Conservation (phyloP, 148 eudicot species). For the Heliamphora exappendiculata region DNA sequence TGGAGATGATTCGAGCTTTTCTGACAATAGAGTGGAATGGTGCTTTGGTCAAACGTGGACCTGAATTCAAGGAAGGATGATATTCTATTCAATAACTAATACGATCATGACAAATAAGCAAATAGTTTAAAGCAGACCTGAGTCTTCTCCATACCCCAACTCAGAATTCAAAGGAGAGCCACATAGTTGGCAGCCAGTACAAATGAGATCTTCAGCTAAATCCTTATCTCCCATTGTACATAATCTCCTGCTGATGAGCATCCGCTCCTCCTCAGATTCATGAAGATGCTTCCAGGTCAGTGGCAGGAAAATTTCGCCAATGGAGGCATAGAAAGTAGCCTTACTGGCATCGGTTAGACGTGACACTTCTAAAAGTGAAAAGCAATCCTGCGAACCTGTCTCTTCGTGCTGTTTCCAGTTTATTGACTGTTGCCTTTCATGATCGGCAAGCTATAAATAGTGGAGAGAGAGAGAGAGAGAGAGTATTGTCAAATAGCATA, state of each 20-base stretch:
- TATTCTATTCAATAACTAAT: not conserved
- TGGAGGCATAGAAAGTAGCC: conserved; percentile 55
- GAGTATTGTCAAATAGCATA: not conserved
- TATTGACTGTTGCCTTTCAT: conserved; percentile 26
- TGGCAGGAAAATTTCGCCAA: conserved; percentile 65
- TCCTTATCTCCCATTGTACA: conserved; percentile 18
- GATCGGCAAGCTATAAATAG: conserved; percentile 10
- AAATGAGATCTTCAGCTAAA: conserved; percentile 64
- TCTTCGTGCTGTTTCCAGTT: conserved; percentile 73
- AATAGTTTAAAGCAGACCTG: conserved; percentile 7
- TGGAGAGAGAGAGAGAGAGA: not conserved
- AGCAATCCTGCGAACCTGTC: conserved; percentile 30
- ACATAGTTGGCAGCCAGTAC: conserved; percentile 68
- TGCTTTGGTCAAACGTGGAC: conserved; percentile 25
- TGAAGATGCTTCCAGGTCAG: conserved; percentile 24
- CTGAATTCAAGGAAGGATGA: conserved; percentile 28
- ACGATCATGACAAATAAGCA: not conserved
- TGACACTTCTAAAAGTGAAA: conserved; percentile 44
- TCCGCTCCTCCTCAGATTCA: conserved; percentile 49
- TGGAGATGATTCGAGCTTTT: conserved; percentile 61
- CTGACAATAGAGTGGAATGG: conserved; percentile 42
- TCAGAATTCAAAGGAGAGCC: conserved; percentile 47
- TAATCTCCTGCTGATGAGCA: conserved; percentile 57
- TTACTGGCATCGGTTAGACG: conserved; percentile 33
- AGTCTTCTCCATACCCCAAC: conserved; percentile 30